Evolutionary conservation across 129 eudicot genomes (phyloP).

Genomic region (Heracleum sosnowskyi): DNA sequence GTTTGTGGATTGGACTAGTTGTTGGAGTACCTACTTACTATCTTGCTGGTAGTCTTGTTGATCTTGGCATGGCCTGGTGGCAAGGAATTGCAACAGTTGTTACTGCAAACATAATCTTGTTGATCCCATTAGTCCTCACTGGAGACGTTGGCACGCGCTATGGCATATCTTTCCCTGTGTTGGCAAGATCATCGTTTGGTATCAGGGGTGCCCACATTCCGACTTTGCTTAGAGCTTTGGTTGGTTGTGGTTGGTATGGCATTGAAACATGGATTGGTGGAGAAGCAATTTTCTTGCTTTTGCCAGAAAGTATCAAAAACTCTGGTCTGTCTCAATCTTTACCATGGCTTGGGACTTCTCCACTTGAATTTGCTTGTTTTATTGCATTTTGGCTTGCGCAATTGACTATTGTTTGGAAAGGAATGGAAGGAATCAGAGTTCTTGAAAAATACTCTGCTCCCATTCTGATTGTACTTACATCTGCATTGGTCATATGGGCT

Average conservation of each 20-base stretch:
- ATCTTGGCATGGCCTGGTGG: constrained; percentile 98
- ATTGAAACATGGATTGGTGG: constrained; percentile 98
- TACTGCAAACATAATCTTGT: constrained; percentile 54
- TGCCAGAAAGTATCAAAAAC: constrained; percentile 44
- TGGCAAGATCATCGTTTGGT: constrained; percentile 81
- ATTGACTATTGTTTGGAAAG: constrained; percentile 52
- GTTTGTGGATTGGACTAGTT: constrained; percentile 83
- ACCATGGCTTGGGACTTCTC: constrained; percentile 83
- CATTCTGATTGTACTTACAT: constrained; percentile 55
- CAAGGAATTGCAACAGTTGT: constrained; percentile 88
- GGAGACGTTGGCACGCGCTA: constrained; percentile 81
- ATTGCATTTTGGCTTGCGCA: constrained; percentile 71
- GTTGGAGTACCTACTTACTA: constrained; percentile 90
- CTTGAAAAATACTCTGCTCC: constrained; percentile 92
- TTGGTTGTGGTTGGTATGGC: constrained; percentile 97
- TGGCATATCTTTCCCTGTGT: constrained; percentile 90
- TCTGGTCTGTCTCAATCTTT: constrained; percentile 33
- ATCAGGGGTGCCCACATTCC: constrained; percentile 86
- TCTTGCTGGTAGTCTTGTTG: constrained; percentile 93
- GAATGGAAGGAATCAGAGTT: constrained; percentile 73
- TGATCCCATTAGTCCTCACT: constrained; percentile 60
- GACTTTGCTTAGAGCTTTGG: constrained; percentile 71
- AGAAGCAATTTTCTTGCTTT: constrained; percentile 67
- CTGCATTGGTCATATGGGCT: constrained; percentile 61
- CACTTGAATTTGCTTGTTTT: constrained; percentile 80